Percentiles rank a stretch among this genome's conserved stretches.
Conservation (phyloP, 2,329 filamentous ascomycete genomes). For the Calonectria pauciramosa region DNA sequence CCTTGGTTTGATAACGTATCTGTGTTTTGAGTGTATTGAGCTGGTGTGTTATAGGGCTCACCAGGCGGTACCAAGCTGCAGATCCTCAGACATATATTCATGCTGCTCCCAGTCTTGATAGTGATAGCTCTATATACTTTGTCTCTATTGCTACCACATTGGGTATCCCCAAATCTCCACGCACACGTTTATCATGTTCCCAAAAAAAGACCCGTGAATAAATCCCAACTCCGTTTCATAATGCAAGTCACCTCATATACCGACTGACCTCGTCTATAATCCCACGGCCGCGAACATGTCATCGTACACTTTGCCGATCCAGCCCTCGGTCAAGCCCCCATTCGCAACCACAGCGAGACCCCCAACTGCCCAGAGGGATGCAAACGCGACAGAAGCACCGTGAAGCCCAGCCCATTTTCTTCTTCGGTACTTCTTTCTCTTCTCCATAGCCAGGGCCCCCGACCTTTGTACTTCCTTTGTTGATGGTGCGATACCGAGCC, state of each 20-base stretch:
- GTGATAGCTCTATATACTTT: conserved; percentile 1
- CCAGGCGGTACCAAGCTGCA: background rate
- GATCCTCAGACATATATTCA: background rate
- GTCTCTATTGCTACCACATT: conserved; percentile 21
- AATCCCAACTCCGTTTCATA: conserved; percentile 41
- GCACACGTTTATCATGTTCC: conserved; percentile 31
- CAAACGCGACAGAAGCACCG: conserved; percentile 68
- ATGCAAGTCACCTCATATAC: conserved; percentile 21
- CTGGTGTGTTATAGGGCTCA: background rate
- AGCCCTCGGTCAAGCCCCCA: conserved; percentile 78
- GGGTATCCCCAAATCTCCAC: conserved; percentile 43
- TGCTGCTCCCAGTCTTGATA: background rate
- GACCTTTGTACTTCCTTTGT: conserved; percentile 60
- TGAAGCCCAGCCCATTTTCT: conserved; percentile 81
- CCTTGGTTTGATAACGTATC: background rate
- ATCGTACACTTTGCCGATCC: conserved; percentile 87
- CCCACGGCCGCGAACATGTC: conserved; percentile 63
- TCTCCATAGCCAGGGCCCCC: conserved; percentile 61
- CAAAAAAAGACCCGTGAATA: conserved; percentile 32
- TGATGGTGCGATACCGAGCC: conserved; percentile 76
- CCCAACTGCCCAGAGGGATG: conserved; percentile 84
- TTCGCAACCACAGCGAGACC: conserved; percentile 83
- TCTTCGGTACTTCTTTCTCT: conserved; percentile 67
- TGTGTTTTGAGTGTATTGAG: background rate
- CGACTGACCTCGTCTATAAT: conserved; percentile 38